phyloP scores from a whole-genome alignment of 345 rosid species.

The Salix dunnii region DNA sequence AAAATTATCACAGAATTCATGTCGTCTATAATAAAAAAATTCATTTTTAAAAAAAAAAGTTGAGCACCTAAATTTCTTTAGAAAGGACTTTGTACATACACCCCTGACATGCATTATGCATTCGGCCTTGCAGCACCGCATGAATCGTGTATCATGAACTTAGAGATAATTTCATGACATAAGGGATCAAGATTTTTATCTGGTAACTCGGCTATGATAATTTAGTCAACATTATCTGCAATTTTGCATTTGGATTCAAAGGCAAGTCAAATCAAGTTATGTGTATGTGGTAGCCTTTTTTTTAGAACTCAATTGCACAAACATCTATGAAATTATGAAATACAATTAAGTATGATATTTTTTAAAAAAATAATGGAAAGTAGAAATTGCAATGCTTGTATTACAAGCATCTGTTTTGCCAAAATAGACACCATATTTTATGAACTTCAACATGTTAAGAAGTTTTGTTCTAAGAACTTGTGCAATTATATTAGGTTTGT shows the following conservation, averaged over 20 bases:
- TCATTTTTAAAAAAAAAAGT: background rate
- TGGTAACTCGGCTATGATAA: background rate
- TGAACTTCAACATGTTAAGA: background rate
- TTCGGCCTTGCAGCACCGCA: background rate
- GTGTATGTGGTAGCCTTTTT: background rate
- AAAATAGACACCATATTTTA: background rate
- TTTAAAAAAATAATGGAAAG: too few relatives aligned
- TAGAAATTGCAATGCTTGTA: too few relatives aligned
- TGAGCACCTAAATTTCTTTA: background rate
- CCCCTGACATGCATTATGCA: background rate
- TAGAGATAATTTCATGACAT: background rate
- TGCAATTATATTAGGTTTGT: background rate
- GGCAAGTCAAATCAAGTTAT: background rate
- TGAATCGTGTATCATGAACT: background rate
- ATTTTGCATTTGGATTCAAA: rapidly evolving
- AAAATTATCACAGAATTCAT: background rate
- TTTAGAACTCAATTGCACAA: constrained; percentile 1
- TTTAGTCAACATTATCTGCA: background rate
- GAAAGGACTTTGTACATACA: background rate
- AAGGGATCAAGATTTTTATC: background rate
- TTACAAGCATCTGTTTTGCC: background rate
- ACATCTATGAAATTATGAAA: background rate
- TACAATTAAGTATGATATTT: too few relatives aligned
- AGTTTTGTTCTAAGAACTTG: background rate
- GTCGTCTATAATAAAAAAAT: background rate